These are phyloP conservation scores for Auricularia cornea DNA, from an alignment of 768 basidiomycete species.

Conservation along the genomic window DNA sequence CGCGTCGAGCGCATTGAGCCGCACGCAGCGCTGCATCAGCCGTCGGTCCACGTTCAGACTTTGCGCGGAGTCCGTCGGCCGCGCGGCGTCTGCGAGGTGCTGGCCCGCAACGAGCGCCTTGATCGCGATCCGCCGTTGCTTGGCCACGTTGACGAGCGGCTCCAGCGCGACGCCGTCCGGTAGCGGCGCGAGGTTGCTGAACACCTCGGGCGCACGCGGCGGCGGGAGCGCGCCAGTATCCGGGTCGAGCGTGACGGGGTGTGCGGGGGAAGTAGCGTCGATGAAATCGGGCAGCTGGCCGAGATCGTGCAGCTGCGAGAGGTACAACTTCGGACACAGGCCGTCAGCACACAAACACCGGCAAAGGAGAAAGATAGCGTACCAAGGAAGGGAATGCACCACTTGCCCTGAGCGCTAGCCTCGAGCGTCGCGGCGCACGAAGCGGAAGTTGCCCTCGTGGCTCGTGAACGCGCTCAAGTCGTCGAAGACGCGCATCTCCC, in stretches of 20 bases:
- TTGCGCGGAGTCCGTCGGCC: conserved; percentile 32
- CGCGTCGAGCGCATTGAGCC: conserved; percentile 55
- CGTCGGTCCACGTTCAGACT: conserved; percentile 52
- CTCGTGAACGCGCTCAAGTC: conserved; percentile 63
- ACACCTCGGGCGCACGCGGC: conserved; percentile 71
- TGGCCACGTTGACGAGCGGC: conserved; percentile 82
- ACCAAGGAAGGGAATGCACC: conserved; percentile 83
- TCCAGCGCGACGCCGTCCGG: conserved; percentile 72
- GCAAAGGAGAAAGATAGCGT: conserved; percentile 15
- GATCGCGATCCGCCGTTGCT: conserved; percentile 78
- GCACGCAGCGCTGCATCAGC: conserved; percentile 66
- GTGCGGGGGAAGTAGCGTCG: conserved; percentile 53
- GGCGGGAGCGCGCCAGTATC: conserved; percentile 54
- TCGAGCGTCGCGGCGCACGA: conserved; percentile 56
- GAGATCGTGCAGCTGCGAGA: conserved; percentile 59
- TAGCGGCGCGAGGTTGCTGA: conserved; percentile 59
- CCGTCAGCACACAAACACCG: not conserved
- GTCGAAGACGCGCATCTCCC: conserved; percentile 64
- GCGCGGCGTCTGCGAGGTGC: conserved; percentile 52
- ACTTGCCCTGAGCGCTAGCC: conserved; percentile 33
- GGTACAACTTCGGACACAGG: conserved; percentile 64
- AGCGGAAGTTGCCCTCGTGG: conserved; percentile 60
- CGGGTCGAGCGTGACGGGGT: conserved; percentile 56
- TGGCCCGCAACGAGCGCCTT: conserved; percentile 75
- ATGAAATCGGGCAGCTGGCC: conserved; percentile 69